Base-by-base conservation (phyloP, 192 early-diverging fungal genomes). In the Coemansia sp. region DNA sequence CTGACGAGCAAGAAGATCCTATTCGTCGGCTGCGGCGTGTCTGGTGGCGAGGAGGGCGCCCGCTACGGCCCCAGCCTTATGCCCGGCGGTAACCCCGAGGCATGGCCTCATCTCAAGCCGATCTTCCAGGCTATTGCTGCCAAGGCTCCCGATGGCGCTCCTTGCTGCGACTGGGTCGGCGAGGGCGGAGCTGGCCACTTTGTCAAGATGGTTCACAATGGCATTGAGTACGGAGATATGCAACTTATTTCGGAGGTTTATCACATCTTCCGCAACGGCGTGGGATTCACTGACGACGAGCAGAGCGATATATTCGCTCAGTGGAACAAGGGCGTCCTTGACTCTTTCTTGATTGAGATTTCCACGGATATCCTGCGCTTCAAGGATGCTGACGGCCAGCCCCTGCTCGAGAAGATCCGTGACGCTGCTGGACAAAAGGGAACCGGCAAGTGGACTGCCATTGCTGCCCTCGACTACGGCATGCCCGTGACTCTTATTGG, bases 191-290 rank as follows among this genome's bases (percentile, higher is more conserved):
- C 97, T 29, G 97, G 95, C 46, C 95, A 99, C 89, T 99, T 96
- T 85, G 95, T 99, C 87, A 99, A 99, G 90, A 97, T 99, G 97
- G 95, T 99, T 61, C 95, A 99, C 90, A 99, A 99, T 84, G 95
- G 95, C 77, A 98, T 98, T 70, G 97, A 98, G 85, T 98, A 98
- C 80, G 97, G 97, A 73, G 97, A 98, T 85, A 98, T 99, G 97
- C 97, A 98, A 86, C 91, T 99, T 85, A 94, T 99, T 68, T 90
- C 89, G 70, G 97, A 99, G 87, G 93, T 92, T 42, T 99, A 99
- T 86, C 90, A 94, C 62, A 85, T 96, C 77, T 83, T 99, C 85
- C 93, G 91, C 85, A 90, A 94, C 65, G 92, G 92, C 66, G 86
- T 97, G 55, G 90, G 89, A 55, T 76, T 94, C 64, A 67, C 74